Percentiles rank a stretch among this genome's conserved stretches.
phyloP scores from a whole-genome alignment of 2,329 filamentous ascomycete genomes.

The Fusarium euwallaceae region DNA sequence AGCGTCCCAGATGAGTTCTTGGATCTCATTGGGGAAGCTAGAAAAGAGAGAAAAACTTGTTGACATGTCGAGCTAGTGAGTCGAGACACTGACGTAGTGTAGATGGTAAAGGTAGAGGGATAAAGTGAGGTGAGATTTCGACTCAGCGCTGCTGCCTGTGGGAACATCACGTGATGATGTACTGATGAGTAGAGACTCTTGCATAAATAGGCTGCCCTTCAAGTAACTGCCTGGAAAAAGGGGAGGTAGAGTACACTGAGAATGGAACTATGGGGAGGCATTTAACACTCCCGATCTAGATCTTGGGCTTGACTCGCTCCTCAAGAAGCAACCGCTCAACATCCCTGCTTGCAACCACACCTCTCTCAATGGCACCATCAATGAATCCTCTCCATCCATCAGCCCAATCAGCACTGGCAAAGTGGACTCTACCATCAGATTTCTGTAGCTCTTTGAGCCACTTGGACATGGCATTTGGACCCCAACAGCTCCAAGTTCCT shows the following conservation, averaged over 20 bases:
- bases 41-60: slow-evolving; percentile 12
- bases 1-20: slow-evolving; percentile 28
- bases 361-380: slow-evolving; percentile 42
- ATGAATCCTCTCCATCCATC: slow-evolving; percentile 42
- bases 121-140: background rate
- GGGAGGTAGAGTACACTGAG: background rate
- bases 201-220: no score
- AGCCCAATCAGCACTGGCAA: slow-evolving; percentile 42
- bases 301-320: background rate
- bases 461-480: slow-evolving; percentile 5
- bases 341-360: slow-evolving; percentile 1
- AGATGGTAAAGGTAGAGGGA: background rate
- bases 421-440: slow-evolving; percentile 26
- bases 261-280: background rate
- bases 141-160: background rate
- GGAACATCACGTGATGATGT: background rate
- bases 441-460: slow-evolving; percentile 32
- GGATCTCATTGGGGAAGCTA: slow-evolving; percentile 18
- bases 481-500: slow-evolving; percentile 39
- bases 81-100: background rate
- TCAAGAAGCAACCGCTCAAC: background rate
- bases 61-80: background rate
- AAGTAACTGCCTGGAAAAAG: no score
- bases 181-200: background rate
- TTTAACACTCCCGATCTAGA: background rate